Evolutionary conservation across 768 basidiomycete species (phyloP), one percentile per base, ranked within the genome.

Genomic region (Kwoniella newhampshirensis): DNA sequence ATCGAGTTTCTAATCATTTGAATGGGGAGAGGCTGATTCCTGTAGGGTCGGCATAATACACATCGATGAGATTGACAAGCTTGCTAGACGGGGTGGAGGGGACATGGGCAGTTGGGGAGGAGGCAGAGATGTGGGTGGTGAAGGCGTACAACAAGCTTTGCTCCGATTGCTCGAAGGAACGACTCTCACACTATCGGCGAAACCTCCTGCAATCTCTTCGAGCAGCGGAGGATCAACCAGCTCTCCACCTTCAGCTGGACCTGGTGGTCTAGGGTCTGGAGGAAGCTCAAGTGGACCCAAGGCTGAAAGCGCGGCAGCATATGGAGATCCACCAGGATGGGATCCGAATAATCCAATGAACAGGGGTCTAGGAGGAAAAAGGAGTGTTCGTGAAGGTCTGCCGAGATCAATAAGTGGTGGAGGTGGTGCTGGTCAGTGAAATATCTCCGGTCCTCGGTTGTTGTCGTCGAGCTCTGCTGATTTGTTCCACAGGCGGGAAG

Each of bases 61-160:
- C 71, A 92, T 98, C 44, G 94, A 98, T 68, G 94, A 98, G 78
- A 80, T 92, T 1, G 94, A 97, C 79, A 97, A 98, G 78, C 85
- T 96, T 57, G 87, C 91, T 13, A 49, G 77, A 27, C 50, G 78
- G 18, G 66, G 77, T 2, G 73, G 75, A 1, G 65, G 68, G 4
- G 84, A 85, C 3, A 84, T 86, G 4, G 73, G 68, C 15, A 61
- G 57, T 1, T 71, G 72, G 57, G 72, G 70, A 28, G 72, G 73
- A 13, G 71, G 64, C 82, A 88, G 64, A 30, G 93, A 97, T 73
- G 92, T 98, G 1, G 87, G 90, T 21, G 93, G 93, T 9, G 92
- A 96, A 81, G 93, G 93, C 30, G 93, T 98, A 4, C 93, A 98
- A 69, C 92, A 97, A 76, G 86, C 89, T 18, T 37, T 69, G 18